Evolutionary conservation across 2,329 filamentous ascomycete species (phyloP).

Genomic region (Penicillium sp.): DNA sequence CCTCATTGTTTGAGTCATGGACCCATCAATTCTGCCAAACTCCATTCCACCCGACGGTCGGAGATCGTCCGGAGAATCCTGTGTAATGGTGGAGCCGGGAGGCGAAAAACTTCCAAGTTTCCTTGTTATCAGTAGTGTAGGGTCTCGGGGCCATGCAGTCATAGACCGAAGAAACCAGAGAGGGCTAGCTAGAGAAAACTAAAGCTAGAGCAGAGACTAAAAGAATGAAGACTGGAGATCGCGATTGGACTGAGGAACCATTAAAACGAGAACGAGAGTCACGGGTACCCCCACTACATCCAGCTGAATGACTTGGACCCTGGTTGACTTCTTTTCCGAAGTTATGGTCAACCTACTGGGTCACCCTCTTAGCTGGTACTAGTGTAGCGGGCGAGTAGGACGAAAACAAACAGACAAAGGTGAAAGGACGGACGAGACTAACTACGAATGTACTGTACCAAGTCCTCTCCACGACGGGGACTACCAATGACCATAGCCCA

Average conservation of each 20-base stretch:
- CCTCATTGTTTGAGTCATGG: not conserved
- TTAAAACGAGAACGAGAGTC: slow-evolving; percentile 4
- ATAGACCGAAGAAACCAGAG: not conserved
- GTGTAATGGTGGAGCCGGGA: not conserved
- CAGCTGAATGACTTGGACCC: not conserved
- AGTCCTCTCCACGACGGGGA: too few relatives aligned
- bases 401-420: not conserved
- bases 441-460: not conserved
- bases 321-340: slow-evolving; percentile 1
- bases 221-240: not conserved
- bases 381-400: not conserved
- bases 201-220: not conserved
- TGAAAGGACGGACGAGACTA: too few relatives aligned
- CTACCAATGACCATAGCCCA: too few relatives aligned
- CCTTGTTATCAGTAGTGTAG: not conserved
- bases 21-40: not conserved
- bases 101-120: not conserved
- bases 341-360: slow-evolving; percentile 9
- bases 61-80: not conserved
- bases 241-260: not conserved
- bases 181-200: not conserved
- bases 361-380: slow-evolving; percentile 2
- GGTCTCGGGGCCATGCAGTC: not conserved
- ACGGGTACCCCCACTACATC: not conserved
- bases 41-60: not conserved